Evolutionary conservation across 164 flowering plant species (phyloP), one percentile per base, ranked within the genome.

Genomic region (Santalum album): DNA sequence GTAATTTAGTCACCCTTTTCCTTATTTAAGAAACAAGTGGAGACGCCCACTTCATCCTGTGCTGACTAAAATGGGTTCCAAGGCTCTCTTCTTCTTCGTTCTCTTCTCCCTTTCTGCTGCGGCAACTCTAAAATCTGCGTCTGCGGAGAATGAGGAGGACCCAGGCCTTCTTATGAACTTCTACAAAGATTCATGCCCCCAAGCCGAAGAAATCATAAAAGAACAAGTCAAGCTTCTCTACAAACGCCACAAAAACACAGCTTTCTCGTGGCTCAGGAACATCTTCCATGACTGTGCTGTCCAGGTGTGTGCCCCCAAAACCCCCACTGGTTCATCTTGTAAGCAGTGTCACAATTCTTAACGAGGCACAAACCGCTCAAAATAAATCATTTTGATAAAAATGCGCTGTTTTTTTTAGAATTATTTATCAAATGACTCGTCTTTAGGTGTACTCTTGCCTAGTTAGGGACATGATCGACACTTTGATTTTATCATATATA

Each of bases 171-270:
- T 76, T 1, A 81, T 86, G 90, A 81, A 86, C 76, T 88, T 71
- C 45, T 91, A 91, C 85, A 88, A 74, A 73, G 96, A 88, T 47
- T 45, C 82, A 7, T 91, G 98, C 54, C 96, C 98, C 42, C 98
- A 91, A 61, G 96, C 96, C 35, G 98, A 91, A 65, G 98, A 91
- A 1, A 76, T 91, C 50, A 82, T 91, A 76, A 80, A 43, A 51
- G 96, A 88, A 60, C 96, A 91, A 73, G 98, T 91, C 51, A 81
- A 62, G 73, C 90, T 91, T 34, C 87, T 91, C 23, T 91, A 91
- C 81, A 91, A 91, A 60, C 92, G 96, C 80, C 98, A 91, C 75
- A 91, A 91, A 80, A 91, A 91, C 80, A 91, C 98, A 66, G 98
- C 98, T 11, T 91, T 91, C 67, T 91, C 98, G 15, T 91, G 98